Evolutionary conservation across 2,329 filamentous ascomycete species (phyloP).

Genomic region (Stachybotrys chlorohalonatus): DNA sequence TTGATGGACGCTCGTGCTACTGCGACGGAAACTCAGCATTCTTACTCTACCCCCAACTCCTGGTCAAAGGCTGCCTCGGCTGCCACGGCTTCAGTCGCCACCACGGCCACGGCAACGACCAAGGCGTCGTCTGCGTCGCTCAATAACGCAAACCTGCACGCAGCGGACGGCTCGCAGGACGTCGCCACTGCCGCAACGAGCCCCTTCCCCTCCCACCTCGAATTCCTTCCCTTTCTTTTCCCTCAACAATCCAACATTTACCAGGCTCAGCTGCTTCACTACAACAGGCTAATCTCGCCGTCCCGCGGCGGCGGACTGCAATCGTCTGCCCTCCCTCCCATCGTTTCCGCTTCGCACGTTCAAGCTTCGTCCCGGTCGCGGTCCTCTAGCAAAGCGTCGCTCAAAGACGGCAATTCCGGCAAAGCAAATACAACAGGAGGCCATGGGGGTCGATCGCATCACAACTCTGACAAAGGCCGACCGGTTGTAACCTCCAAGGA

Average conservation of each 20-base stretch:
- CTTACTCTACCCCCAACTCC: constrained; percentile 21
- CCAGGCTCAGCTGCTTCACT: constrained; percentile 54
- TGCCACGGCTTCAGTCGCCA: constrained; percentile 16
- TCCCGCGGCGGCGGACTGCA: constrained; percentile 47
- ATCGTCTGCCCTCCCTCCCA: constrained; percentile 43
- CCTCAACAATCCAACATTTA: constrained; percentile 51
- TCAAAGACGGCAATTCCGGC: constrained; percentile 37
- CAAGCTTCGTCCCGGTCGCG: constrained; percentile 48
- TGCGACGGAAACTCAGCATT: constrained; percentile 27
- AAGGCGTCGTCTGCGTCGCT: constrained; percentile 12
- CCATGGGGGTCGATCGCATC: constrained; percentile 56
- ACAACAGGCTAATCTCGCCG: constrained; percentile 56
- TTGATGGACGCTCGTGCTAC: constrained; percentile 30
- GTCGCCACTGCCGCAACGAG: constrained; percentile 15
- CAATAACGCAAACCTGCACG: constrained; percentile 15
- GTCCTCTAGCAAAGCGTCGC: constrained; percentile 51
- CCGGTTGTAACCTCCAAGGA: constrained; percentile 54
- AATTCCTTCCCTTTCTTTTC: constrained; percentile 48
- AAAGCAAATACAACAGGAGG: constrained; percentile 43
- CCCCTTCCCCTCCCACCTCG: constrained; percentile 34
- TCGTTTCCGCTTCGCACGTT: constrained; percentile 46
- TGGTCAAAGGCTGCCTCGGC: constrained; percentile 18
- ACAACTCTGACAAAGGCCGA: constrained; percentile 50
- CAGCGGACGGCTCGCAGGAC: constrained; percentile 22
- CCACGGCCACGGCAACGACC: constrained; percentile 14